These are phyloP conservation scores for Celoporthe dispersa DNA, from an alignment of 2,329 filamentous ascomycete species.

Conservation along the genomic window DNA sequence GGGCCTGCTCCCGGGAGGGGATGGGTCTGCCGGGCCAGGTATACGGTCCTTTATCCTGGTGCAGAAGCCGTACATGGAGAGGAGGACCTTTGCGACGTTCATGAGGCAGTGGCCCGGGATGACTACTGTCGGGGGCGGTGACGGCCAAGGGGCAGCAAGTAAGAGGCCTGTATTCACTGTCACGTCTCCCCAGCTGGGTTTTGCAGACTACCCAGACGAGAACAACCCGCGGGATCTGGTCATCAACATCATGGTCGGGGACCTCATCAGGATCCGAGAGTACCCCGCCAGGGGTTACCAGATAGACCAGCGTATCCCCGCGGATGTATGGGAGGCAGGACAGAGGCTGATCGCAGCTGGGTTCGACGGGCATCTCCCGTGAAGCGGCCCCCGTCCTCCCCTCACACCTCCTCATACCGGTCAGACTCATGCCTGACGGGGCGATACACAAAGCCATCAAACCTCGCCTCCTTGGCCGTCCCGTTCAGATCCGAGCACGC, in stretches of 20 bases:
- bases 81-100: constrained; percentile 51
- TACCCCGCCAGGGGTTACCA: constrained; percentile 50
- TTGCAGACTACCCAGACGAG: constrained; percentile 46
- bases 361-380: constrained; percentile 45
- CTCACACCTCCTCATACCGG: constrained; percentile 46
- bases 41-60: constrained; percentile 46
- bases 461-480: constrained; percentile 49
- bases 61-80: constrained; percentile 55
- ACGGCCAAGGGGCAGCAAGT: neutral
- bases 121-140: neutral
- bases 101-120: constrained; percentile 50
- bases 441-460: constrained; percentile 57
- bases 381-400: neutral
- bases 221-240: constrained; percentile 48
- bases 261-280: constrained; percentile 47
- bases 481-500: constrained; percentile 62
- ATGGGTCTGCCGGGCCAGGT: neutral
- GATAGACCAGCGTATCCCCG: constrained; percentile 48
- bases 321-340: constrained; percentile 47
- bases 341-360: constrained; percentile 46
- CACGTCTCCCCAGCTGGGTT: constrained; percentile 46
- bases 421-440: constrained; percentile 53
- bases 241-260: constrained; percentile 50
- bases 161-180: constrained; percentile 41
- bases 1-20: constrained; percentile 29